Conservation (phyloP, 2,329 filamentous ascomycete species). For the Ophiostoma himal-ulmi region DNA sequence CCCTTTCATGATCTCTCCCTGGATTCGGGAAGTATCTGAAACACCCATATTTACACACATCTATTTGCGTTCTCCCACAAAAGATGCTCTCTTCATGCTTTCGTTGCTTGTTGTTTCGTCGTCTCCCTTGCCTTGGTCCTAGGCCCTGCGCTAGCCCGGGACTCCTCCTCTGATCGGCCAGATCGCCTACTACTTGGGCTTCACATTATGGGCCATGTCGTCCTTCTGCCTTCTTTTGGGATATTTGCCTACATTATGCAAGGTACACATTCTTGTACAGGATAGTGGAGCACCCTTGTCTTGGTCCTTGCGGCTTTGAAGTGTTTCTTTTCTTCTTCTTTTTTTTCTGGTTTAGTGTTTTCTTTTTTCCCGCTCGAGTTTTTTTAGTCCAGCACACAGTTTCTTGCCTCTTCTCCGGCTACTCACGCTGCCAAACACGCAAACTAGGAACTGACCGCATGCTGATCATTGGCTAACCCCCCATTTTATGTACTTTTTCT, state of each 20-base stretch:
- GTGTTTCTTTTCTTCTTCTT: slow-evolving; percentile 5
- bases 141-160: slow-evolving; percentile 6
- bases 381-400: not conserved
- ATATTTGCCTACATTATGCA: slow-evolving; percentile 4
- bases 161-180: slow-evolving; percentile 12
- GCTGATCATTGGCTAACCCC: slow-evolving; percentile 16
- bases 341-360: not conserved
- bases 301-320: slow-evolving; percentile 17
- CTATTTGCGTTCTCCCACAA: not conserved
- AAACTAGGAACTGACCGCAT: slow-evolving; percentile 18
- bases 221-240: slow-evolving; percentile 9
- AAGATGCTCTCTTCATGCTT: not conserved
- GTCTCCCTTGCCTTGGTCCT: slow-evolving; percentile 10
- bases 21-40: not conserved
- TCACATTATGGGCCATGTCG: not conserved
- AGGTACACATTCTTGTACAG: slow-evolving; percentile 19
- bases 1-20: slow-evolving; percentile 11
- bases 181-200: slow-evolving; percentile 11
- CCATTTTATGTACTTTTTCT: slow-evolving; percentile 10
- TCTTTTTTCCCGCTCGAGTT: not conserved
- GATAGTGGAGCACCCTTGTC: slow-evolving; percentile 22
- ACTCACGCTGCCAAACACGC: not conserved
- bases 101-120: slow-evolving; percentile 5
- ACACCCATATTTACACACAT: not conserved
- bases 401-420: slow-evolving; percentile 8